Evolutionary conservation across 1,284 basidiomycete species (phyloP), one percentile per base, ranked within the genome.

Genomic region (Malassezia japonica): DNA sequence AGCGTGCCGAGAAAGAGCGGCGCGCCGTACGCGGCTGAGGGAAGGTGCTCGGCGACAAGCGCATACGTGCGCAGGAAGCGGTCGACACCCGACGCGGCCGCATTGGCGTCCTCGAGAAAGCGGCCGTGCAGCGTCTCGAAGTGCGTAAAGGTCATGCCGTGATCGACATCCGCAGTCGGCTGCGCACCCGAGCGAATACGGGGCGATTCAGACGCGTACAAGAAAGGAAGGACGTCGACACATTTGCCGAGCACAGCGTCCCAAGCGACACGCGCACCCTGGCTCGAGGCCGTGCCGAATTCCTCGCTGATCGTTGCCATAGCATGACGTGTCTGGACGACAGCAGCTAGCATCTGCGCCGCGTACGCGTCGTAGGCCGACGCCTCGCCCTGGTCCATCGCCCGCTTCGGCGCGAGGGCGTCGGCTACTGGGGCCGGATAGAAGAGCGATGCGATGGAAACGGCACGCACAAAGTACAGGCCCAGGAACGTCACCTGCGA

Each of bases 1-100:
- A 70, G 62, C 24, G 64, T 57, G 35, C 59, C 50, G 12, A 72
- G 59, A 42, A 64, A 60, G 57, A 60, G 65, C 20, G 62, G 61
- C 2, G 70, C 68, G 8, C 62, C 50, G 18, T 62, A 23, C 31
- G 23, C 44, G n/a, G 44, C 34, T 2, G 15, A 36, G 24, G 45
- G 45, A 31, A 48, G 23, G 2, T 28, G 10, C 35, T 31, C 34
- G 12, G 42, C 25, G 1, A 53, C n/a, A 3, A 38, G 38, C 10
- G 33, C 6, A n/a, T 41, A 54, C 12, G 41, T 36, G 15, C 25
- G 18, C 2, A 54, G 33, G 20, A 43, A 54, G 13, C 29, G 41
- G 25, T 37, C 35, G 28, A 42, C 24, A 5, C 46, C 40, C 7
- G 24, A 8, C 21, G 46, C 16, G 2, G 46, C 46, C 4, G 34